phyloP scores from a whole-genome alignment of 2,329 filamentous ascomycete genomes.

The Gremmenia infestans region DNA sequence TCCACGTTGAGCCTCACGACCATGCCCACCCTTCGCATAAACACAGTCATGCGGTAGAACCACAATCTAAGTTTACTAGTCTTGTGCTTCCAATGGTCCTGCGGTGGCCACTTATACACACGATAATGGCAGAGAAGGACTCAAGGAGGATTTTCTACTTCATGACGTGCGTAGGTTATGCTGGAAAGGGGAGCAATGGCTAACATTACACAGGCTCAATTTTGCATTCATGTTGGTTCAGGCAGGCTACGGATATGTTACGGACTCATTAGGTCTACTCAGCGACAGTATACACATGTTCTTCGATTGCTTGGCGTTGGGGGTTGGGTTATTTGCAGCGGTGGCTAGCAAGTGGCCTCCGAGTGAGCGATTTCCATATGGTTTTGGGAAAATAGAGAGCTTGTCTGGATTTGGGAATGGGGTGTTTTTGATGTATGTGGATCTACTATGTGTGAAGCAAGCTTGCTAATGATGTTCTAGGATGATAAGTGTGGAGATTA shows the following conservation, averaged over 20 bases:
- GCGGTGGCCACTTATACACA: slow-evolving; percentile 72
- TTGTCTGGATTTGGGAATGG: slow-evolving; percentile 95
- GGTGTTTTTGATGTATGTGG: slow-evolving; percentile 76
- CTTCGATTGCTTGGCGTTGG: slow-evolving; percentile 90
- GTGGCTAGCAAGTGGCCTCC: slow-evolving; percentile 97
- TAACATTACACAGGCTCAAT: slow-evolving; percentile 61
- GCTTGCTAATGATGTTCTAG: slow-evolving; percentile 38
- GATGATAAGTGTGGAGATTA: slow-evolving; percentile 91
- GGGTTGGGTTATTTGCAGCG: slow-evolving; percentile 83
- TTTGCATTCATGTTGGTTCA: slow-evolving; percentile 94
- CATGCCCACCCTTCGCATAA: slow-evolving; percentile 19
- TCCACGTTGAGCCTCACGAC: slow-evolving; percentile 14
- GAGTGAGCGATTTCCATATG: slow-evolving; percentile 84
- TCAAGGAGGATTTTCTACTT: slow-evolving; percentile 97
- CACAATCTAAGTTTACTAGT: slow-evolving; percentile 65
- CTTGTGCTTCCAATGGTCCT: slow-evolving; percentile 66
- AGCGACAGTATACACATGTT: slow-evolving; percentile 99
- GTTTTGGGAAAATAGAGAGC: slow-evolving; percentile 94
- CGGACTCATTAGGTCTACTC: slow-evolving; percentile 88
- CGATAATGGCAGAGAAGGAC: slow-evolving; percentile 84
- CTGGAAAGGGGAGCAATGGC: not conserved
- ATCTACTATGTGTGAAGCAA: not conserved
- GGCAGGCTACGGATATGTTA: slow-evolving; percentile 88
- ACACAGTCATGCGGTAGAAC: slow-evolving; percentile 26
- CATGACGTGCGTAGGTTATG: slow-evolving; percentile 62